These are phyloP conservation scores for Didymella glomerata DNA, from an alignment of 2,329 filamentous ascomycete species.

Conservation along the genomic window DNA sequence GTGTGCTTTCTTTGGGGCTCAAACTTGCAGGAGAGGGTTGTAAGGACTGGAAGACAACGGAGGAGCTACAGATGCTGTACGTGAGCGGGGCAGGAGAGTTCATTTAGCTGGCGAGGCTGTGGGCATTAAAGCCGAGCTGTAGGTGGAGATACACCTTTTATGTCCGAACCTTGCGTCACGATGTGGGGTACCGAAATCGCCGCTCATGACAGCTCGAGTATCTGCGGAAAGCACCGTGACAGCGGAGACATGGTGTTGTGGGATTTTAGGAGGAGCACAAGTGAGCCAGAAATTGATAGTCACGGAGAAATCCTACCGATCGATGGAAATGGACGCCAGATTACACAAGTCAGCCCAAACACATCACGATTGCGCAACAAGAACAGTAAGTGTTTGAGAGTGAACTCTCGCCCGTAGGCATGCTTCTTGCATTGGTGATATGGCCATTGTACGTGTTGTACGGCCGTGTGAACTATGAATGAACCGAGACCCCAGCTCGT, in stretches of 20 bases:
- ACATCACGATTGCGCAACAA: constrained; percentile 3
- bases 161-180: constrained; percentile 16
- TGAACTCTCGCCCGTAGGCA: constrained; percentile 43
- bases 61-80: not conserved
- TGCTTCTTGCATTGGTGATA: constrained; percentile 42
- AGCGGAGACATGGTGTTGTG: not conserved
- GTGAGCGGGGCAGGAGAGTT: constrained; percentile 3
- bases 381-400: constrained; percentile 26
- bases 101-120: constrained; percentile 2
- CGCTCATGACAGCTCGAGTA: not conserved
- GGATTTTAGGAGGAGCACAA: not conserved
- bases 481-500: constrained; percentile 30
- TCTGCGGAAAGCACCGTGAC: not conserved
- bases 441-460: constrained; percentile 26
- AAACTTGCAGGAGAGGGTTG: not conserved
- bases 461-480: constrained; percentile 44
- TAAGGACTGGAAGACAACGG: not conserved
- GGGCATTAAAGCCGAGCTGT: constrained; percentile 14
- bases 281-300: not conserved
- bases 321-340: too few relatives aligned
- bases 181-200: constrained; percentile 12
- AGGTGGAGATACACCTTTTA: constrained; percentile 12
- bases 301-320: too few relatives aligned
- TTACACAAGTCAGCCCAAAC: too few relatives aligned
- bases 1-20: not conserved